A percentile compares a stretch with the other conserved stretches of the same genome.
These are phyloP conservation scores for Haberlea rhodopensis DNA, from an alignment of 257 asterid genomes.

Conservation along the genomic window DNA sequence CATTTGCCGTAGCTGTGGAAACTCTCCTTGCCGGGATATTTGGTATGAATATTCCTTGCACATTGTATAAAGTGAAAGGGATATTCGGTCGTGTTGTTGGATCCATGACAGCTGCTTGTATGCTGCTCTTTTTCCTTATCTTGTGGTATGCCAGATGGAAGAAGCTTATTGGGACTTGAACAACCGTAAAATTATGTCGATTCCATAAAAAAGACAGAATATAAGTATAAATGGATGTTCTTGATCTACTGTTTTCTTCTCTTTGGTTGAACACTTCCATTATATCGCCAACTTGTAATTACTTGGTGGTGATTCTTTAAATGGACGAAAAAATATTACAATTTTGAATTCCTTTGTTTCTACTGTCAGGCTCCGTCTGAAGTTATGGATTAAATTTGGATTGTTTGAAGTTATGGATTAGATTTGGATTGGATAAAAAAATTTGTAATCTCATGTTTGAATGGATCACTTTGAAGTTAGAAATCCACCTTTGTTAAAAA, in stretches of 20 bases:
- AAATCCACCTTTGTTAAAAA: no score
- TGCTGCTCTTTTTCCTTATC: slow-evolving; percentile 56
- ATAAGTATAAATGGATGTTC: neutral
- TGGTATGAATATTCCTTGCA: slow-evolving; percentile 83
- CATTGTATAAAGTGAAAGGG: slow-evolving; percentile 26
- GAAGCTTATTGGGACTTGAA: slow-evolving; percentile 66
- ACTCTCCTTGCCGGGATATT: slow-evolving; percentile 62
- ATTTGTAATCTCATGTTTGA: no score
- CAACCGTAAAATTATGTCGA: neutral
- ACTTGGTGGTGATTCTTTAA: neutral
- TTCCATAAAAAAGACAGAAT: neutral
- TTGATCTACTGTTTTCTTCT: neutral
- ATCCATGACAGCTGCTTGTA: slow-evolving; percentile 38
- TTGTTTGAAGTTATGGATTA: no score
- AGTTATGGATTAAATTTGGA: no score
- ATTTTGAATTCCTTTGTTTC: no score
- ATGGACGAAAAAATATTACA: no score
- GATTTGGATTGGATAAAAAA: no score
- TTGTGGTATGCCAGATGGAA: no score
- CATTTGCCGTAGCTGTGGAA: slow-evolving; percentile 69
- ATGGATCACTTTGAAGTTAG: no score
- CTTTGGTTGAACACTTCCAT: neutral
- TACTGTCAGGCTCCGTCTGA: no score
- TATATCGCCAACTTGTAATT: neutral
- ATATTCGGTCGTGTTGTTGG: slow-evolving; percentile 41